These are phyloP conservation scores for Suhomyces kilbournensis DNA, from an alignment of 805 yeast genomes.

Conservation along the genomic window DNA sequence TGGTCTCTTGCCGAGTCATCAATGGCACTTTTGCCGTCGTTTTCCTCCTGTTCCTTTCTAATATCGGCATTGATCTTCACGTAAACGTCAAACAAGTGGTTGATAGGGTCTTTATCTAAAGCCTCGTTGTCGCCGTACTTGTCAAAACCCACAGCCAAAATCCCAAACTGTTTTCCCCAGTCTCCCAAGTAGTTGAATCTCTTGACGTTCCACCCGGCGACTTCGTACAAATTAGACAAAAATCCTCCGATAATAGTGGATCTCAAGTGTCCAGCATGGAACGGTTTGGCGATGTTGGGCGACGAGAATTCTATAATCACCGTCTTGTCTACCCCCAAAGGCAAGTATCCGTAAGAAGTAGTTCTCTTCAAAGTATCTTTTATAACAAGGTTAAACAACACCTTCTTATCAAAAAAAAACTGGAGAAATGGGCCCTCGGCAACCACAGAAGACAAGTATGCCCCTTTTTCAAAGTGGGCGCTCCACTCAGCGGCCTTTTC, in stretches of 20 bases:
- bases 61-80: constrained; percentile 83
- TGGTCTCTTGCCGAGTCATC: constrained; percentile 84
- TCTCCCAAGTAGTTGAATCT: constrained; percentile 96
- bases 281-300: constrained; percentile 98
- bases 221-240: constrained; percentile 83
- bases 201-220: constrained; percentile 86
- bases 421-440: constrained; percentile 91
- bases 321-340: constrained; percentile 65
- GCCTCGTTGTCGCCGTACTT: constrained; percentile 79
- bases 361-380: constrained; percentile 64
- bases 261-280: constrained; percentile 99
- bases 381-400: constrained; percentile 65
- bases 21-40: constrained; percentile 34
- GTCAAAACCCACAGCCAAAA: constrained; percentile 88
- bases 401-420: constrained; percentile 70
- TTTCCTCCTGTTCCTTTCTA: constrained; percentile 55
- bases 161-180: constrained; percentile 99
- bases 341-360: constrained; percentile 67
- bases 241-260: constrained; percentile 98
- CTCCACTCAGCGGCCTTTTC: constrained; percentile 78
- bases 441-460: constrained; percentile 63
- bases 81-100: constrained; percentile 92
- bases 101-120: constrained; percentile 76
- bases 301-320: constrained; percentile 88
- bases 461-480: constrained; percentile 67